Percentiles rank a stretch among this genome's conserved stretches.
Evolutionary conservation across 2,329 filamentous ascomycete species (phyloP).

Genomic region (Davidsoniella eucalypti): DNA sequence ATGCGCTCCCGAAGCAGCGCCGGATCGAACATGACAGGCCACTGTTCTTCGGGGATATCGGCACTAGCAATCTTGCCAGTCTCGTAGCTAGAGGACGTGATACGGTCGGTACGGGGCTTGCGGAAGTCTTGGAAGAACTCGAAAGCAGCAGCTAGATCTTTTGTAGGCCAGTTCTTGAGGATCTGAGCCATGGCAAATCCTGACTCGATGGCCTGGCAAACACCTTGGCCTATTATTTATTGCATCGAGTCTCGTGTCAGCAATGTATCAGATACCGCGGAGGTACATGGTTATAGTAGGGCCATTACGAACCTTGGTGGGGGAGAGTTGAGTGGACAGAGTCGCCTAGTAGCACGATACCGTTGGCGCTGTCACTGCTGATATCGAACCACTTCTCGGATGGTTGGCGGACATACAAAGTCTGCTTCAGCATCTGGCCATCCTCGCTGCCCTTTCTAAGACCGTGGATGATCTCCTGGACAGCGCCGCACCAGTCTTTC

Average conservation of each 20-base stretch:
- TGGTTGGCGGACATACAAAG: constrained; percentile 21
- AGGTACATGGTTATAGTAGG: too few relatives aligned
- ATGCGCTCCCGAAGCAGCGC: constrained; percentile 18
- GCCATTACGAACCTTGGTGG: constrained; percentile 16
- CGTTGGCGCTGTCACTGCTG: constrained; percentile 14
- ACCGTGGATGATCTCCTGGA: constrained; percentile 20
- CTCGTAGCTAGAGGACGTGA: constrained; percentile 21
- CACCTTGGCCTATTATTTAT: constrained; percentile 17
- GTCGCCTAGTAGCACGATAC: constrained; percentile 20
- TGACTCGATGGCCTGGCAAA: constrained; percentile 21
- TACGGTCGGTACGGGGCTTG: constrained; percentile 21
- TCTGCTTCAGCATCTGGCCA: constrained; percentile 21
- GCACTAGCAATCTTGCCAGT: constrained; percentile 22
- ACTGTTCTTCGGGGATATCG: constrained; percentile 19
- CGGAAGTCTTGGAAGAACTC: constrained; percentile 21
- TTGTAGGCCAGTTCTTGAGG: constrained; percentile 18
- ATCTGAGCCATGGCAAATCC: constrained; percentile 20
- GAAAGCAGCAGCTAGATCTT: constrained; percentile 18
- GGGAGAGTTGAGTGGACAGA: constrained; percentile 21
- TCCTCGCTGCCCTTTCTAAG: constrained; percentile 18
- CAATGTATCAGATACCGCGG: too few relatives aligned
- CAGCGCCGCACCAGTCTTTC: constrained; percentile 19
- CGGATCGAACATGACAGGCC: constrained; percentile 18
- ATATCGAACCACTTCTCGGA: constrained; percentile 18
- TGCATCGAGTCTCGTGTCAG: neutral